A percentile compares a stretch with the other conserved stretches of the same genome.
Evolutionary conservation across 768 basidiomycete genomes (phyloP).

Genomic region (Leccinum arenicola): DNA sequence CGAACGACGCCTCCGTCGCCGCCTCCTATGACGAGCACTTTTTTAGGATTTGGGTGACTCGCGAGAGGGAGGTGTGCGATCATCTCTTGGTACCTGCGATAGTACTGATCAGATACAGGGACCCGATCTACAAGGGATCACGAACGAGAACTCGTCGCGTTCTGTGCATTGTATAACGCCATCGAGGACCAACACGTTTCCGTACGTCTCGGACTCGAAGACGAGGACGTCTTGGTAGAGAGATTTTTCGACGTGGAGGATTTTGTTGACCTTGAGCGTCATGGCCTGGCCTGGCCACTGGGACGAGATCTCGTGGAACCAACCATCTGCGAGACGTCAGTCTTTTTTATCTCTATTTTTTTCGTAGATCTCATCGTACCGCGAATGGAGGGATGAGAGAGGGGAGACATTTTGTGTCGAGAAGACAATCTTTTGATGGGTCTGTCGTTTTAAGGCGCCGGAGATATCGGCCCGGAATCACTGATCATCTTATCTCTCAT

Average conservation of each 20-base stretch:
- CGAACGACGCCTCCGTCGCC: conserved; percentile 98
- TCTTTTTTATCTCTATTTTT: conserved; percentile 4
- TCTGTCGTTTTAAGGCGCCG: too few species aligned
- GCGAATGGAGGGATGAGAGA: conserved; percentile 55
- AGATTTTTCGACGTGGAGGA: conserved; percentile 91
- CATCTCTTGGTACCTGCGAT: conserved; percentile 94
- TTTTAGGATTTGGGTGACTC: conserved; percentile 93
- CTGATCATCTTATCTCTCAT: conserved; percentile 7
- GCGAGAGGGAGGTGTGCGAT: conserved; percentile 96
- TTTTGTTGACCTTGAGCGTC: conserved; percentile 94
- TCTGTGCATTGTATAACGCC: conserved; percentile 97
- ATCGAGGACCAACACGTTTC: conserved; percentile 95
- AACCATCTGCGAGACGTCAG: conserved; percentile 60
- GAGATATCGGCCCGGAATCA: not conserved
- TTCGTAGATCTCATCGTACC: conserved; percentile 30
- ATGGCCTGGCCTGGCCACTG: conserved; percentile 99
- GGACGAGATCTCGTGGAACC: conserved; percentile 92
- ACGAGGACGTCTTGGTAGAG: conserved; percentile 97
- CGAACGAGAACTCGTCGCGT: conserved; percentile 97
- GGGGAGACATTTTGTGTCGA: conserved; percentile 44
- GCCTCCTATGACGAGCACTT: conserved; percentile 96
- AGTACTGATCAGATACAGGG: not conserved
- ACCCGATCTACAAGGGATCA: conserved; percentile 14
- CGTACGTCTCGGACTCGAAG: conserved; percentile 92
- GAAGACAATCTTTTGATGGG: not conserved